These are phyloP conservation scores for Diplodia seriata DNA, from an alignment of 2,329 filamentous ascomycete species.

Conservation along the genomic window DNA sequence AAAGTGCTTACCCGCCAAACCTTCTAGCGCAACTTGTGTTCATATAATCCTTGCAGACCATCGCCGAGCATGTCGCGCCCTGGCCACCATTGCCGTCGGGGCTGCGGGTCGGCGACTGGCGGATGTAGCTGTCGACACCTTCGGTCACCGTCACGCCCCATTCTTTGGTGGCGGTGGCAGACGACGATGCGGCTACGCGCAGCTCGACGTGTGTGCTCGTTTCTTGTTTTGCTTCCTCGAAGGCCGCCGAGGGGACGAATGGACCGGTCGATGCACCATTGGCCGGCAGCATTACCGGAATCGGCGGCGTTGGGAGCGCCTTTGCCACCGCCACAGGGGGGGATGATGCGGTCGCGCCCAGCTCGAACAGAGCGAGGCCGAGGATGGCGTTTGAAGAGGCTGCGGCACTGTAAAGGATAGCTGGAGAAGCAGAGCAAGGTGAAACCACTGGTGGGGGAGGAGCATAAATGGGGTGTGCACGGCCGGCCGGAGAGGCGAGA, in stretches of 20 bases:
- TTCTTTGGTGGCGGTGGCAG: background rate
- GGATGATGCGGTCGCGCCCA: background rate
- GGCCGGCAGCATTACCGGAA: background rate
- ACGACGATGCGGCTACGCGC: background rate
- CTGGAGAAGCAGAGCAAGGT: background rate
- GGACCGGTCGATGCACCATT: background rate
- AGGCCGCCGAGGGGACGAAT: background rate
- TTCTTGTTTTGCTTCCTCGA: background rate
- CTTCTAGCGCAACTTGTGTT: background rate
- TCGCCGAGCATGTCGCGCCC: background rate
- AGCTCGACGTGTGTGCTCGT: background rate
- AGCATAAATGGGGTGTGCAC: background rate
- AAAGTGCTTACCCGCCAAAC: slow-evolving; percentile 13
- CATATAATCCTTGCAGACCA: slow-evolving; percentile 7
- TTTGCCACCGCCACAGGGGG: background rate
- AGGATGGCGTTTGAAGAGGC: background rate
- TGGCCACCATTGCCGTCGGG: background rate
- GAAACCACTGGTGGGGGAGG: background rate
- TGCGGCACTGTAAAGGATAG: background rate
- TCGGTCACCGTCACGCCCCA: background rate
- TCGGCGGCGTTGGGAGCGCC: background rate
- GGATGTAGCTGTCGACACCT: background rate
- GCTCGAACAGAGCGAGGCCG: background rate
- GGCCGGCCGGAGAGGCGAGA: slow-evolving; percentile 6
- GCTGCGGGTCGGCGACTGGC: background rate